Evolutionary conservation across 306 rosid genomes (phyloP), one percentile per base, ranked within the genome.

Genomic region (Trifolium repens): DNA sequence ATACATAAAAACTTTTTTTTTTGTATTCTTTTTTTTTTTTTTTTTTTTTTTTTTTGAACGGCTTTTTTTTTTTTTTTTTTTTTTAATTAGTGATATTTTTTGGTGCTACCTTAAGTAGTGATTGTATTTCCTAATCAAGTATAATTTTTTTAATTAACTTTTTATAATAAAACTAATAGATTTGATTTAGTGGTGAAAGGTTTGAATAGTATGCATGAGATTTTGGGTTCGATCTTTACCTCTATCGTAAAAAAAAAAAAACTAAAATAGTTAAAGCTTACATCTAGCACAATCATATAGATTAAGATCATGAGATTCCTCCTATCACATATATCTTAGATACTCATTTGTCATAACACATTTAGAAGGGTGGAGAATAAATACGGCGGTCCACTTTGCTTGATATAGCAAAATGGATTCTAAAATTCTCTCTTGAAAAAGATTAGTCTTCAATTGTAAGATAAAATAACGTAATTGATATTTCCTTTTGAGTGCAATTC

Each of bases 321-420:
- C 34, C n/a, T 7, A 19, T 53, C 35, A 71, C 12, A 55, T 7
- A 1, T 1, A 37, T 37, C 7, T 37, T 53, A 35, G 54, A 11
- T n/a, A 35, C 5, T 7, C 39, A 37, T 5, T 19, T 43, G 70
- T 43, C 61, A 58, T 19, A 26, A 19, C 54, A 47, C 34, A 22
- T 67, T 73, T 72, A 11, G 54, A 50, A 74, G 55, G 73, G 73
- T 27, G 73, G 67, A 75, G 80, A 77, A 81, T 69, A 81, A 75
- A 75, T 70, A 75, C 63, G 57, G 19, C 9, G 63, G 54, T 53
- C 77, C 67, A 81, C 70, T 76, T 76, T 57, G 14, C 35, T 46
- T 76, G 69, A 63, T 63, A 34, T 52, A 58, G 65, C 60, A 22
- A 35, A 0, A 22, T 46, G 8, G 57, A 64, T 54, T 76, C 53